Percentiles rank a stretch among this genome's conserved stretches.
These are phyloP conservation scores for Podospora anserina DNA, from an alignment of 495 filamentous ascomycete species.

Conservation along the genomic window DNA sequence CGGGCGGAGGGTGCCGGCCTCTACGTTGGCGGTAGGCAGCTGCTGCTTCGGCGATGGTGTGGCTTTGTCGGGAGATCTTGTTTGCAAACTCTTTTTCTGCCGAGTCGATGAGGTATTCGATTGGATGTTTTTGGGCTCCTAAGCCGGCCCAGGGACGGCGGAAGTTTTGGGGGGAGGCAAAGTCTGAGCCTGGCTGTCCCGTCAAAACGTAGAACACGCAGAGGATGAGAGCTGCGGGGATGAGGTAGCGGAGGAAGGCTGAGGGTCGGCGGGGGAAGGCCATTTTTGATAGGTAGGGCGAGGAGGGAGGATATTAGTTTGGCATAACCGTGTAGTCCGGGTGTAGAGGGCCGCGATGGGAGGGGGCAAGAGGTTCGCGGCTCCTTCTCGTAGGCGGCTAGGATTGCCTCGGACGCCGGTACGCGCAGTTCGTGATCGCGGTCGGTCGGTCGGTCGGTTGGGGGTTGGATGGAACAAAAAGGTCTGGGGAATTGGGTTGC, in stretches of 20 bases:
- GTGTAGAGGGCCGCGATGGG: neutral
- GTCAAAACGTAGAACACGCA: conserved; percentile 28
- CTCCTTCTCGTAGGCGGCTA: neutral
- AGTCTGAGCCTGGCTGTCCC: neutral
- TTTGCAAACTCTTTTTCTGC: conserved; percentile 40
- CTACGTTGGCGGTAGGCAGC: conserved; percentile 58
- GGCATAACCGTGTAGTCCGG: neutral
- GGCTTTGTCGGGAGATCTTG: conserved; percentile 40
- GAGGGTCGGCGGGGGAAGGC: conserved; percentile 41
- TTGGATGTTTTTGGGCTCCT: conserved; percentile 38
- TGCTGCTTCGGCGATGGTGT: conserved; percentile 56
- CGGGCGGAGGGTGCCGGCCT: conserved; percentile 70
- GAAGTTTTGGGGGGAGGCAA: conserved; percentile 2
- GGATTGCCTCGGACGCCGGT: too few species aligned
- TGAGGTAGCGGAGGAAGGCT: conserved; percentile 36
- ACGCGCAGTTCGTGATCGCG: neutral
- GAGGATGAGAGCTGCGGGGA: conserved; percentile 34
- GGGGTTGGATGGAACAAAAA: neutral
- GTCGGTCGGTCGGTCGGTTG: neutral
- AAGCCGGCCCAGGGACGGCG: neutral
- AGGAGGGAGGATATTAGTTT: neutral
- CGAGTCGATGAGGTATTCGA: conserved; percentile 45
- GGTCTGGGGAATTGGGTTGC: neutral
- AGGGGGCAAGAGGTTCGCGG: neutral
- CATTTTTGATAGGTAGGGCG: conserved; percentile 37